Evolutionary conservation across 2,329 filamentous ascomycete genomes (phyloP).

Genomic region (Alternaria solani): DNA sequence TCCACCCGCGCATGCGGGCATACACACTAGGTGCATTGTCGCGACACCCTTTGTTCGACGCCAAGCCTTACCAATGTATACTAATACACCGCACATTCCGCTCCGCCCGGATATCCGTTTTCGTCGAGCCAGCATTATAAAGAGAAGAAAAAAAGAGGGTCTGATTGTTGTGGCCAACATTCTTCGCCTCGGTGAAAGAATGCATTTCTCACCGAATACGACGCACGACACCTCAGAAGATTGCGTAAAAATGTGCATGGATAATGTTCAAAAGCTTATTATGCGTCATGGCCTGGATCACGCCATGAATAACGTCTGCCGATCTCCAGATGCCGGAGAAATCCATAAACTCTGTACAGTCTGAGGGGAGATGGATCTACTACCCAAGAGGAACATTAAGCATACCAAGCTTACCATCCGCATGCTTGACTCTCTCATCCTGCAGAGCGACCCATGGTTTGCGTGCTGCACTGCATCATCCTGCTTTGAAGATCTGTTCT

Average conservation of each 20-base stretch:
- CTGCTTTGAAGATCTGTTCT: not conserved
- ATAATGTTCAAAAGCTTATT: not conserved
- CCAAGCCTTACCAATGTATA: conserved; percentile 15
- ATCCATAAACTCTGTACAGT: not conserved
- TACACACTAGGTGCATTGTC: conserved; percentile 10
- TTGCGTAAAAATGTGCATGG: not conserved
- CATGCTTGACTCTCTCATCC: not conserved
- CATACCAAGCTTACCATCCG: conserved; percentile 4
- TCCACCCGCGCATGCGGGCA: conserved; percentile 3
- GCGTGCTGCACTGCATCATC: not conserved
- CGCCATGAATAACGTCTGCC: conserved; percentile 2
- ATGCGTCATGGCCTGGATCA: not conserved
- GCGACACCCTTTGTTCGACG: conserved; percentile 8
- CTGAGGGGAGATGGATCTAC: not conserved
- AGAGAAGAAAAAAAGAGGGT: not conserved
- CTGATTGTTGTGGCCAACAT: not conserved
- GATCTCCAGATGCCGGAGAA: not conserved
- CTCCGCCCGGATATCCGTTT: conserved; percentile 16
- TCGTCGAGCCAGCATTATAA: not conserved
- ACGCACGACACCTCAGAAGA: not conserved
- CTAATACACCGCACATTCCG: conserved; percentile 17
- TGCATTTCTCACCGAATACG: not conserved
- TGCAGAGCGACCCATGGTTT: conserved; percentile 1
- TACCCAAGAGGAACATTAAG: not conserved
- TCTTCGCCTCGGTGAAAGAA: not conserved